Base-by-base conservation (phyloP, 1,139 yeast genomes). In the Blastobotrys indianensis region DNA sequence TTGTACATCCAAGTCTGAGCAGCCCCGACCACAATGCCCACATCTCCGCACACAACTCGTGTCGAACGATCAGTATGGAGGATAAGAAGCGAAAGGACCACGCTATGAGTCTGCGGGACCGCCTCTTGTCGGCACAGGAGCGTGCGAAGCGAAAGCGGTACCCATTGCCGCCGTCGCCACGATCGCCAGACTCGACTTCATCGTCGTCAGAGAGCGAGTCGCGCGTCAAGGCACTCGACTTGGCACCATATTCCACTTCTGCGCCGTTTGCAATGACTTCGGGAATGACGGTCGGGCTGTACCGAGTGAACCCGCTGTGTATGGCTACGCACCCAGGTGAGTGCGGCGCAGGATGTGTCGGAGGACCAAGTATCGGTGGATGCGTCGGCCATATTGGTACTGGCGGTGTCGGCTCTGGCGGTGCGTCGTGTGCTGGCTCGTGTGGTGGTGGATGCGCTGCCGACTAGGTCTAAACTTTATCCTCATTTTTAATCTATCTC, bases 281-380 rank as follows among this genome's bases (percentile, higher is more conserved):
- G 23, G 34, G 37, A 25, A 33, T 41, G 34, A 34, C 44, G 7
- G 30, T 32, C 1, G 39, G 39, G 15, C 15, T 41, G 13, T 41
- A 23, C 28, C 23, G 12, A 15, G 44, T 34, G 5, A 30, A 41
- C 10, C 44, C 44, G 13, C 28, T 41, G 33, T 41, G 44, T 41
- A 41, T 41, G 44, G 38, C 44, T 4, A 11, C 39, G 11, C 37
- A 33, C 29, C 38, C 38, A 10, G 38, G 38, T 13, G 38, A 41
- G 13, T 41, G 44, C 30, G 44, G 37, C 11, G 20, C 34, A 2
- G 44, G 44, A 1, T 33, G 39, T 25, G 32, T 28, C 17, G 37
- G 39, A 12, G 38, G 39, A 10, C 32, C 39, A 10, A 12, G 29
- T 9, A 13, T 23, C 25, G 30, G 28, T 23, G 38, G 29, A n/a